phyloP scores from a whole-genome alignment of 257 asterid genomes.

The Gynochthodes officinalis region DNA sequence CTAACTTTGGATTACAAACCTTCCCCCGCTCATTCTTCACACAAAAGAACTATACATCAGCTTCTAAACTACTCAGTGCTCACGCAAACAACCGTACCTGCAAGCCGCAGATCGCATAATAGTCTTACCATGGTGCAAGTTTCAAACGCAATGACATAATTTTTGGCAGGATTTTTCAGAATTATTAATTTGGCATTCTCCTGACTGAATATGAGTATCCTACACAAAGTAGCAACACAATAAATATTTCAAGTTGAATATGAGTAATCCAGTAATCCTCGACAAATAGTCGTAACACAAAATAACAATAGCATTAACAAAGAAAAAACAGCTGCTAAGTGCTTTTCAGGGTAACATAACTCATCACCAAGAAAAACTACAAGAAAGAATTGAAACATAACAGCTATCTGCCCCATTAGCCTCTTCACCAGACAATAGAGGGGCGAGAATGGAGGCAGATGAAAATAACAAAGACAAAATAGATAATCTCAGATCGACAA shows the following conservation, averaged over 20 bases:
- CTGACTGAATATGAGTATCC: too few species aligned
- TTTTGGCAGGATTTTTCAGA: too few species aligned
- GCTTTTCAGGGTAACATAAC: constrained; percentile 9
- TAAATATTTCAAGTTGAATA: neutral
- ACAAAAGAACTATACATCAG: too few species aligned
- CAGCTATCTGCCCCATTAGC: neutral
- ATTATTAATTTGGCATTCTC: too few species aligned
- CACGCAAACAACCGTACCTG: too few species aligned
- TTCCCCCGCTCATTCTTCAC: too few species aligned
- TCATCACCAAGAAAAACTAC: constrained; percentile 7
- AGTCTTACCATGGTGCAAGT: too few species aligned
- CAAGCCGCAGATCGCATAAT: too few species aligned
- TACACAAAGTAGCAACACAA: too few species aligned
- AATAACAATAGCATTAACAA: neutral
- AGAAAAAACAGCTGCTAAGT: neutral
- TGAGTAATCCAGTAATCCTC: constrained; percentile 3
- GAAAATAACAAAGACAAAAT: constrained; percentile 15
- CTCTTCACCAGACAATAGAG: constrained; percentile 5
- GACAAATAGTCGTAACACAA: neutral
- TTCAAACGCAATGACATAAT: too few species aligned
- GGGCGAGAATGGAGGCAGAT: neutral
- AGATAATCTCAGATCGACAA: constrained; percentile 9
- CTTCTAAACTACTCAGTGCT: too few species aligned
- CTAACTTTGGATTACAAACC: too few species aligned
- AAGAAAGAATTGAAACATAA: constrained; percentile 19